Percentiles rank a stretch among this genome's conserved stretches.
phyloP scores from a whole-genome alignment of 805 yeast genomes.

The Yamadazyma sp. region DNA sequence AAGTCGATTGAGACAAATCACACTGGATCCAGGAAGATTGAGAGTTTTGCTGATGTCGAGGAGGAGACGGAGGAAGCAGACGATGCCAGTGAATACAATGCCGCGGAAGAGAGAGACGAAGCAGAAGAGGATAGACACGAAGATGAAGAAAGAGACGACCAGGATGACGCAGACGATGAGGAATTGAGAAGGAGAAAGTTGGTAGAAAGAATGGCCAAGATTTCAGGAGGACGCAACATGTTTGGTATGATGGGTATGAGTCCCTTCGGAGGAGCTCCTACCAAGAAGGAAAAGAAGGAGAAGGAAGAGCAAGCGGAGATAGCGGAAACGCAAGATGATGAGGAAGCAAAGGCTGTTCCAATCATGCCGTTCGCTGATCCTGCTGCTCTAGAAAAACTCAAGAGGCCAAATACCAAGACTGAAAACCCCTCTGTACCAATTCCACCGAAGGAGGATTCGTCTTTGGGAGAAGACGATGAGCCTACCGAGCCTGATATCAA shows the following conservation, averaged over 20 bases:
- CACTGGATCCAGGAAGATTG: constrained; percentile 11
- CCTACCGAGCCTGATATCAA: constrained; percentile 9
- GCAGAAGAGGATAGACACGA: constrained; percentile 13
- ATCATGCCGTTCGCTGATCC: constrained; percentile 17
- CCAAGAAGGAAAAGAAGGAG: constrained; percentile 16
- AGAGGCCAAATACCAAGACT: neutral
- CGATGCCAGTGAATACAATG: neutral
- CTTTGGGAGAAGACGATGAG: constrained; percentile 17
- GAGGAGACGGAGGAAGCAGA: neutral
- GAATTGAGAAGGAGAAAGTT: constrained; percentile 72
- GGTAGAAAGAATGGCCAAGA: constrained; percentile 93
- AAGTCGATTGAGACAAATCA: constrained; percentile 4
- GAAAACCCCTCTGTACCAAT: constrained; percentile 1
- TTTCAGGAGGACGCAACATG: constrained; percentile 84
- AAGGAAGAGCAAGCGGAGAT: constrained; percentile 4
- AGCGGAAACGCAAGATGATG: constrained; percentile 22
- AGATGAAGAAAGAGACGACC: constrained; percentile 50
- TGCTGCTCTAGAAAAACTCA: constrained; percentile 13
- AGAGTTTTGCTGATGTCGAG: neutral
- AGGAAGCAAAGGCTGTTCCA: constrained; percentile 23
- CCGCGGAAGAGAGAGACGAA: constrained; percentile 2
- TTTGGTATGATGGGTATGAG: constrained; percentile 68
- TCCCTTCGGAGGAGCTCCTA: constrained; percentile 30
- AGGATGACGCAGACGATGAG: constrained; percentile 69
- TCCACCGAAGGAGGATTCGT: constrained; percentile 10